Base-by-base conservation (phyloP, 2,329 filamentous ascomycete genomes). In the Harringtonia lauricola region DNA sequence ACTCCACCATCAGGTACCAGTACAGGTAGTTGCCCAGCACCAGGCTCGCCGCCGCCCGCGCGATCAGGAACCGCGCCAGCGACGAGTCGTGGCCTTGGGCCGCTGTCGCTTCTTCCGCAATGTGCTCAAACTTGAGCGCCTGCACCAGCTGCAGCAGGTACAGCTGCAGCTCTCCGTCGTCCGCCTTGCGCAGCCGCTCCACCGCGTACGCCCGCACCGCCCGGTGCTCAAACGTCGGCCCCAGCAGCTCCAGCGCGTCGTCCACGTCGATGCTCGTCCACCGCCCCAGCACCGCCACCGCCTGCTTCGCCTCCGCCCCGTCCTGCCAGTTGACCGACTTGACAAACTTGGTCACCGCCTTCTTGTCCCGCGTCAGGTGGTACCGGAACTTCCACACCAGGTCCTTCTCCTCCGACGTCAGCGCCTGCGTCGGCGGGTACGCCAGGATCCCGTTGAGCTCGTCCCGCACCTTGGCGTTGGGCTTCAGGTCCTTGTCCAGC, bases 1-100 rank as follows among this genome's bases (percentile, higher is more conserved):
- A 94, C 64, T 98, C 94, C 2, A 98, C 92, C 81, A 95, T 95
- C 3, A 98, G 72, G 61, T 96, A 98, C 92, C 92, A 98, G 60
- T 95, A 86, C 43, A 98, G 78, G 63, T 94, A 95, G 59, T 94
- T 98, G 26, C 90, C 92, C 2, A 98, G 73, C 47, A 84, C 82
- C 55, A 95, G 86, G 57, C 94, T 96, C 49, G 82, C 79, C 14
- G 86, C 83, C 4, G 92, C 94, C 30, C 92, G 78, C 1, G 84
- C 79, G 44, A 98, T 92, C 3, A 98, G 70, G 57, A 98, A 98
- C 21, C 77, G 79, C 3, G 89, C 90, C 7, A 98, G 68, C 0
- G 89, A 95, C 0, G 89, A 95, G 54, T 92, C 83, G 38, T 78
- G 73, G 0, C 72, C 68, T n/a, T 35, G 72, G 69, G 86, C 77